Evolutionary conservation across 495 filamentous ascomycete species (phyloP), one percentile per base, ranked within the genome.

Genomic region (Barbatosphaeria neglecta): DNA sequence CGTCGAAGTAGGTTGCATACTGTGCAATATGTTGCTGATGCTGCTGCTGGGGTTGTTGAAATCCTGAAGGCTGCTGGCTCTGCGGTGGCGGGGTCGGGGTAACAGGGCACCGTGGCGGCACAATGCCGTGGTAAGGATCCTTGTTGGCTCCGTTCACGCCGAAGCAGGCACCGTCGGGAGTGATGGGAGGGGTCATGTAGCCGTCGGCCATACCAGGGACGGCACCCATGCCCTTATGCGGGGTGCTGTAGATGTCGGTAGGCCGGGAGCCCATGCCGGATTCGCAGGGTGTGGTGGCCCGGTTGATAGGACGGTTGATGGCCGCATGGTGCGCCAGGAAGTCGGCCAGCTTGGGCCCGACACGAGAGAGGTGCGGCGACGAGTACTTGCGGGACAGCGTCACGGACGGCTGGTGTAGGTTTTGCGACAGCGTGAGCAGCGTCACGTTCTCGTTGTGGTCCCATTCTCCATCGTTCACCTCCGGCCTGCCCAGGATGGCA

Each of bases 151-250:
- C 46, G 43, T 59, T 66, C 35, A 65, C 65, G 37, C 69, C 61
- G 47, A 80, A 86, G 43, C 70, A 75, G 45, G 79, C 76, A 18
- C 81, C 82, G 53, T 93, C 88, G n/a, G 92, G 92, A 0, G 93
- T 97, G 58, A 97, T 95, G 3, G 92, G 92, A 17, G 92, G 92
- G 19, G 92, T 97, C 47, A 92, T 78, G 60, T 90, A 90, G 19
- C 90, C 93, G 57, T 88, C 78, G 13, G 81, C 78, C 47, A 84
- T 72, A 46, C 77, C 74, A 23, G 76, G 73, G 24, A 73, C 64
- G 42, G 76, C 70, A 52, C 77, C 70, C 40, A 80, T 72, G 13
- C 76, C 75, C 72, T 98, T 98, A 59, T 90, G 84, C 19, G 92
- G 93, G 8, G 92, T 97, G 52, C 77, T 83, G 59, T 75, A 79